Percentiles rank a stretch among this genome's conserved stretches.
phyloP scores from a whole-genome alignment of 225 moss, liverwort and hornwort species.

The Pseudoscleropodium purum region DNA sequence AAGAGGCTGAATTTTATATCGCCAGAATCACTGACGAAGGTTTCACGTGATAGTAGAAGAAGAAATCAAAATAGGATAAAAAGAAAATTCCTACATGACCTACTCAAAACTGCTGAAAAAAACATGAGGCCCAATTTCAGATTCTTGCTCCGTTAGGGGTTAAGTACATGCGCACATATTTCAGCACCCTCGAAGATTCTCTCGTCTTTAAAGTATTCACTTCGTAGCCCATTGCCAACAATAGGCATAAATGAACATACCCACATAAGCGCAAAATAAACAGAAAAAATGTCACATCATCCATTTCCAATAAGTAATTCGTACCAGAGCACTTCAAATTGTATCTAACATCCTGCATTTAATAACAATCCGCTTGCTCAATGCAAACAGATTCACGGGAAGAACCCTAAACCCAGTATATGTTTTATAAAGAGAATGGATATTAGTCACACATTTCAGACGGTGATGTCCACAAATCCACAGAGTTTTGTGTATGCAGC shows the following conservation, averaged over 20 bases:
- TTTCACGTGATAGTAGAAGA: neutral
- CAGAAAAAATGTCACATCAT: neutral
- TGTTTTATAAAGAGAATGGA: neutral
- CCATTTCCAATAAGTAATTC: neutral
- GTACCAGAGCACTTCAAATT: neutral
- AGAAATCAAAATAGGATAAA: neutral
- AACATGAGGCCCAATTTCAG: neutral
- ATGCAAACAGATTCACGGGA: neutral
- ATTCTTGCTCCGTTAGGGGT: neutral
- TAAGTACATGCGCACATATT: neutral
- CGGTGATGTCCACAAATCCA: neutral
- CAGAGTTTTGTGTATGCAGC: neutral
- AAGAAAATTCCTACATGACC: neutral
- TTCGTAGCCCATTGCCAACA: neutral
- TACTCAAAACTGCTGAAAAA: neutral
- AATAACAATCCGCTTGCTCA: neutral
- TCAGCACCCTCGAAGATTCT: neutral
- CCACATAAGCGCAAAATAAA: neutral
- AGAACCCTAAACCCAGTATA: too few species aligned
- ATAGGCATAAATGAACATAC: neutral
- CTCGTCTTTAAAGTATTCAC: neutral
- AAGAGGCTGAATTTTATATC: too few species aligned
- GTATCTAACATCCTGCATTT: too few species aligned
- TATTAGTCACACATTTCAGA: neutral
- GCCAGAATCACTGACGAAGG: neutral